These are phyloP conservation scores for Naganishia vishniacii DNA, from an alignment of 768 basidiomycete species.

Conservation along the genomic window DNA sequence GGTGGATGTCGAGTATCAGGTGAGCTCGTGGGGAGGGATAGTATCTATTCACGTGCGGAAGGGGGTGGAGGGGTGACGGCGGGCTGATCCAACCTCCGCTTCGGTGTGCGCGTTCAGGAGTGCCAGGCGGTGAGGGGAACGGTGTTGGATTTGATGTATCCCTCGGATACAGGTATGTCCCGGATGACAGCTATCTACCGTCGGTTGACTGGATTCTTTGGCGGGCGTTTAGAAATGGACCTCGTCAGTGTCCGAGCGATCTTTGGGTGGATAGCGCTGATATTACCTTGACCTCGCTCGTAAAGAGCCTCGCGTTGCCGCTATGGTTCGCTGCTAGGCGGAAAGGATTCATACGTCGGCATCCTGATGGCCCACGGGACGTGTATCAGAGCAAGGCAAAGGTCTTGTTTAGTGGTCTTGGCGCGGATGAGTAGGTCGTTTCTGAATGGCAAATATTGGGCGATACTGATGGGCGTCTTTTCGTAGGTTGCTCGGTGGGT, in stretches of 20 bases:
- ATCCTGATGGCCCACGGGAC: conserved; percentile 48
- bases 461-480: not conserved
- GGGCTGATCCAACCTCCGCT: not conserved
- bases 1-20: conserved; percentile 74
- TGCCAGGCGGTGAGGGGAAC: conserved; percentile 56
- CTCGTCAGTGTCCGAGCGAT: conserved; percentile 54
- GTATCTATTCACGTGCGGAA: no score
- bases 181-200: no score
- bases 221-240: conserved; percentile 53
- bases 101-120: conserved; percentile 54
- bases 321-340: conserved; percentile 89
- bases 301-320: conserved; percentile 76
- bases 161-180: conserved; percentile 39
- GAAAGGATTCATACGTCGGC: conserved; percentile 56
- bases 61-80: no score
- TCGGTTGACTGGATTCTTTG: not conserved
- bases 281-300: not conserved
- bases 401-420: conserved; percentile 82
- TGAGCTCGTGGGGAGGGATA: conserved; percentile 41
- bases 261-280: not conserved
- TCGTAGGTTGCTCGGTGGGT: conserved; percentile 71
- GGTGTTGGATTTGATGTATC: conserved; percentile 60
- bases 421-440: conserved; percentile 69
- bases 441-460: not conserved
- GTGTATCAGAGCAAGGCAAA: conserved; percentile 69